Base-by-base conservation (phyloP, 2,329 filamentous ascomycete genomes). In the Aspergillus oerlinghausenensis region DNA sequence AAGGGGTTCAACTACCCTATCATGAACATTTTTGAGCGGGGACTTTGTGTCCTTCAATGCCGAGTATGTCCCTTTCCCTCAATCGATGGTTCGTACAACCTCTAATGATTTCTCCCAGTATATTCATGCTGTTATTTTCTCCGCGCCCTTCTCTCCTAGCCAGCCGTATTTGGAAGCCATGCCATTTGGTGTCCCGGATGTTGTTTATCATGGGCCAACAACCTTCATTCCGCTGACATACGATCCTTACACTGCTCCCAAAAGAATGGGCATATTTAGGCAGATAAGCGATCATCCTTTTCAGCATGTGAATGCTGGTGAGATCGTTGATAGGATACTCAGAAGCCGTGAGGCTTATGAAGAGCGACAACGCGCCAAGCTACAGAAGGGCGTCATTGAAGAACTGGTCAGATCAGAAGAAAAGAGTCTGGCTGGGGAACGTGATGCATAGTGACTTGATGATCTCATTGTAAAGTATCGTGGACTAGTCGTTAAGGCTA, bases 1-100 rank as follows among this genome's bases (percentile, higher is more conserved):
- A 97, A 97, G 77, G 93, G 94, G 38, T 83, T 97, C 67, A 99
- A 99, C 77, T 99, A 97, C 71, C 94, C 94, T 26, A 97, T 99
- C 77, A 99, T 99, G 94, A 99, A 97, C 79, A 92, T 96, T 56
- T 96, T 93, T 68, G 94, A 99, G 79, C 88, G 94, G 45, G 92
- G 92, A 1, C 85, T 99, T 23, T 99, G 94, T 72, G 93, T 97
- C 29, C 79, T 97, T 60, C 94, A 99, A 70, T 99, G 94, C 80
- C 88, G 88, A 74, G 90, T 93, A 80, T 67, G 84, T 73, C 47
- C 23, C 54, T n/a, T 28, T 14, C 9, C 38, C 25, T 54, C 59
- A 48, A 63, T 49, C 49, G 26, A 23, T 14, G 21, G 23, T n/a
- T 14, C 32, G 9, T 23, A 47, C n/a, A 25, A 8, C 21, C 43